Base-by-base conservation (phyloP, 2,329 filamentous ascomycete species). In the Aspergillus pseudoglaucus region DNA sequence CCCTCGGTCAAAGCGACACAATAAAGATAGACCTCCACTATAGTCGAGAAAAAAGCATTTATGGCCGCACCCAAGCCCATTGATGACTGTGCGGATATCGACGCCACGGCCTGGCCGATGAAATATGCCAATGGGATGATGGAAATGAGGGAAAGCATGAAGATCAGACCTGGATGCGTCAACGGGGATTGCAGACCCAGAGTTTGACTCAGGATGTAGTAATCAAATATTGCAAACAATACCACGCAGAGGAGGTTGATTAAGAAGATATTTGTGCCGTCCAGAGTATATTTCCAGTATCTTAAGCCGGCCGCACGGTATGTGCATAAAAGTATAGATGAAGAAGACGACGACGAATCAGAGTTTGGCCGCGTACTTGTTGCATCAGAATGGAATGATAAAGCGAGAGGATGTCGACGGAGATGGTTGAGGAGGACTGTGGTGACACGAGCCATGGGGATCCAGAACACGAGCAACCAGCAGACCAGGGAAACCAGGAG, bases 251-350 rank as follows among this genome's bases (percentile, higher is more conserved):
- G 88, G 48, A 98, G 80, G 66, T 98, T 98, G 75, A 98, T 96
- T 56, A 98, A 82, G 72, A 98, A 97, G 64, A 98, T 95, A 71
- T 98, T 98, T 52, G 93, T 98, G 47, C 93, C 94, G 64, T 98
- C 93, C 49, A 98, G 78, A 3, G 93, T 98, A 71, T 98, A 98
- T 72, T 98, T 98, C 91, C 94, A 98, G 75, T 98, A 98, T 68
- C 91, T 91, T 57, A 83, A 77, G 10, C 93, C 93, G 10, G 94
- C 91, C 39, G 93, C 93, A 49, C 94, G 87, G 71, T 98, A 98
- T 5, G 93, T 98, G 77, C 93, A 98, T 30, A 98, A 78, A 15
- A 98, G 76, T 52, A 98, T 91, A 9, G 90, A 91, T 14, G 87
- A 86, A 41, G 89, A 86, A 17, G 86, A 83, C 14, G 87, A 86